Base-by-base conservation (phyloP, 352 stramenopile genomes). In the Globisporangium parvum region DNA sequence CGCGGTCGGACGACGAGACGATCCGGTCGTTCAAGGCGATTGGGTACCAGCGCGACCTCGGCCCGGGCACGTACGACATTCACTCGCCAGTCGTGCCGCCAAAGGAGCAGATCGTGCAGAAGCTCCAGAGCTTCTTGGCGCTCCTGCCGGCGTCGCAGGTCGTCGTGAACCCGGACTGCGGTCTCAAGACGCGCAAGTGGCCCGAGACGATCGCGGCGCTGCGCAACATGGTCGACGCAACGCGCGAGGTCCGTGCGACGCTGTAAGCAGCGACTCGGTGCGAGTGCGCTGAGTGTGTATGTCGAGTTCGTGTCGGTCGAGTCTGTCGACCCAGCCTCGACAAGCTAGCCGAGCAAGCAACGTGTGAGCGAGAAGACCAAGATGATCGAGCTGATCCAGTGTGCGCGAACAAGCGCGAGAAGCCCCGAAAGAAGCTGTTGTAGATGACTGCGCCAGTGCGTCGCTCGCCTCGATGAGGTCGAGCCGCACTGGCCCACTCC, bases 51-150 rank as follows among this genome's bases (percentile, higher is more conserved):
- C 93, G 92, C 53, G 87, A 93, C 57, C 67, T 98, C 9, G 90
- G 90, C 26, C 92, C 92, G 10, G 92, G 92, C 55, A 87, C 88
- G 53, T 98, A 97, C 73, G 92, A 98, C 71, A 96, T 98, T 67
- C 90, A 98, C 81, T 97, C 88, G 47, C 92, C 92, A 12, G 85
- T 96, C 31, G 82, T 98, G 60, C 90, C 90, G n/a, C 75, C 86
- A 33, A 87, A 88, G 56, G 75, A 87, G 47, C 73, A 90, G 47
- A 96, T 98, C 33, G 72, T 93, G 39, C 73, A 85, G 52, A 96
- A 97, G 69, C 70, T 96, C 18, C 65, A 87, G 61, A 88, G 68
- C 57, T 97, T 97, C 70, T 51, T 96, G 51, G 80, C 86, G 52
- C 70, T 87, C 18, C 62, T 97, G 47, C 77, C 81, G 10, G 71